phyloP scores from a whole-genome alignment of 2,329 filamentous ascomycete genomes.

The Fusarium buxicola region DNA sequence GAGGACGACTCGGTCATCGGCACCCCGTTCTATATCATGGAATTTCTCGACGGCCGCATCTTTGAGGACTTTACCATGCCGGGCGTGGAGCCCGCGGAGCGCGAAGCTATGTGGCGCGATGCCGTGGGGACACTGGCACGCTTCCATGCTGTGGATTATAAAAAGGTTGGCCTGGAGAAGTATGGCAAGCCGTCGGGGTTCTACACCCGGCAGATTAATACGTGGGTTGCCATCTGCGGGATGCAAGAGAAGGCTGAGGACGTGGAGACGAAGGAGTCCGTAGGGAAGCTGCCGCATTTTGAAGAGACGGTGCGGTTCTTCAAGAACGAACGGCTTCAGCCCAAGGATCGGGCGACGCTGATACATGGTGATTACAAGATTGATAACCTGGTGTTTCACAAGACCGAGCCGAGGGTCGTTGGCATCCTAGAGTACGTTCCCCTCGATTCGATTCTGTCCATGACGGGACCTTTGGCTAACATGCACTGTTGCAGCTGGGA shows the following conservation, averaged over 20 bases:
- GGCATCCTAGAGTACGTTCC: slow-evolving; percentile 83
- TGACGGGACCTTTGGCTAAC: slow-evolving; percentile 6
- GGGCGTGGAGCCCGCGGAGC: slow-evolving; percentile 73
- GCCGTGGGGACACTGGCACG: slow-evolving; percentile 86
- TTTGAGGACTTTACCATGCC: slow-evolving; percentile 90
- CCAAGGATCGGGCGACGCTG: slow-evolving; percentile 80
- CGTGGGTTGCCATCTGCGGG: slow-evolving; percentile 81
- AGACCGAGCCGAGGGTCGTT: slow-evolving; percentile 87
- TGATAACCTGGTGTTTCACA: slow-evolving; percentile 90
- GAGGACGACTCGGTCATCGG: slow-evolving; percentile 84
- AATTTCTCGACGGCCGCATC: slow-evolving; percentile 92
- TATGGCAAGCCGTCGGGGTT: slow-evolving; percentile 84
- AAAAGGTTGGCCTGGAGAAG: slow-evolving; percentile 72
- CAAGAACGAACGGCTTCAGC: slow-evolving; percentile 74
- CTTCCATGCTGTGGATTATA: slow-evolving; percentile 80
- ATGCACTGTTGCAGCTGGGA: slow-evolving; percentile 75
- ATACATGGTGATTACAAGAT: slow-evolving; percentile 99
- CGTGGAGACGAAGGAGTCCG: slow-evolving; percentile 78
- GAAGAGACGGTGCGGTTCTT: slow-evolving; percentile 85
- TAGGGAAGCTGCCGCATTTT: slow-evolving; percentile 87
- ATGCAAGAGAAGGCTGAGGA: slow-evolving; percentile 82
- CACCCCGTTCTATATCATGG: slow-evolving; percentile 97
- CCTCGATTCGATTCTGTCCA: not conserved
- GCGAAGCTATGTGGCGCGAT: slow-evolving; percentile 85
- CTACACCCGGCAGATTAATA: slow-evolving; percentile 86